Evolutionary conservation across 331 rosid species (phyloP).

Genomic region (Acacia pycnantha): DNA sequence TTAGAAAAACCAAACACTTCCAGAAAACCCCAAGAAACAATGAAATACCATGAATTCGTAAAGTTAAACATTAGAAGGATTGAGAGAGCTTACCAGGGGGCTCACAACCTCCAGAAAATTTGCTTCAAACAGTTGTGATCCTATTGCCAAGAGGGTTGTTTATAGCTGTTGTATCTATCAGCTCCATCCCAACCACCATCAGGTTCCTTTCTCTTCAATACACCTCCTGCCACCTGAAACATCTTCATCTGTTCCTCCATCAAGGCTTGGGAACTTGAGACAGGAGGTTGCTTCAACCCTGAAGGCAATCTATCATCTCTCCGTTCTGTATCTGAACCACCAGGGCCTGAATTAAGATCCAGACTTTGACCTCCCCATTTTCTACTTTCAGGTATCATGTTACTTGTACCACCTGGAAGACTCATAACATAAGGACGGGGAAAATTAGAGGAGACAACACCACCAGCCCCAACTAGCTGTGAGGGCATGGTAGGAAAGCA

Average conservation of each 20-base stretch:
- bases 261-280: slow-evolving; percentile 51
- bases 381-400: slow-evolving; percentile 49
- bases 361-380: slow-evolving; percentile 78
- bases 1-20: background rate
- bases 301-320: slow-evolving; percentile 58
- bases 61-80: background rate
- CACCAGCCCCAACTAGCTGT: slow-evolving; percentile 62
- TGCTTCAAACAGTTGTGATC: slow-evolving; percentile 27
- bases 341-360: slow-evolving; percentile 88
- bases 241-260: slow-evolving; percentile 70
- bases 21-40: background rate
- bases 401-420: slow-evolving; percentile 57
- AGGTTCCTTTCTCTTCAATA: slow-evolving; percentile 73
- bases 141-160: slow-evolving; percentile 70
- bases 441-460: slow-evolving; percentile 56
- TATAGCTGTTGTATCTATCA: slow-evolving; percentile 38
- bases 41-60: background rate
- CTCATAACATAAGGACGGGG: slow-evolving; percentile 70
- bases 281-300: slow-evolving; percentile 54
- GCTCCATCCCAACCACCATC: slow-evolving; percentile 67
- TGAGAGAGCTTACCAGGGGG: slow-evolving; percentile 18
- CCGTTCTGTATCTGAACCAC: slow-evolving; percentile 49
- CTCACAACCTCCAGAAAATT: slow-evolving; percentile 24
- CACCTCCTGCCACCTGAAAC: slow-evolving; percentile 55
- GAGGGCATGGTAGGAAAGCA: slow-evolving; percentile 68